phyloP scores from a whole-genome alignment of 2,329 filamentous ascomycete species.

The Alternaria sp. region DNA sequence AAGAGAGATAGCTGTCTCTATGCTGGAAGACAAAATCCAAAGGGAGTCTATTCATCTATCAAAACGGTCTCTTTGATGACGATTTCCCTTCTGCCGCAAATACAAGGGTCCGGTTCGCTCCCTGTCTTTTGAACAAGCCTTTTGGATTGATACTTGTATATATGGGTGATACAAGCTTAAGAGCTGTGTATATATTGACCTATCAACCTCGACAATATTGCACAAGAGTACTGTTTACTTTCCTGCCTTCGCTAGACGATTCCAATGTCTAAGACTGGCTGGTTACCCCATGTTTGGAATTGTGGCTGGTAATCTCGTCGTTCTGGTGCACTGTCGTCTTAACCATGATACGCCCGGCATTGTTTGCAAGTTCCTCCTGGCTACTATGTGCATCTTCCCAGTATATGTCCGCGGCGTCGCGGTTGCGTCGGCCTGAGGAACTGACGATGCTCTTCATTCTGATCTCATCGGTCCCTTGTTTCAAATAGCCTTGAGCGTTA shows the following conservation, averaged over 20 bases:
- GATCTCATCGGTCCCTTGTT: conserved; percentile 14
- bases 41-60: neutral
- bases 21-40: neutral
- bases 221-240: neutral
- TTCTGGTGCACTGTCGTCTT: conserved; percentile 47
- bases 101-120: neutral
- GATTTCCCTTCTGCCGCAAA: neutral
- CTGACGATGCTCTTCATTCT: conserved; percentile 17
- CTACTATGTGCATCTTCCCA: conserved; percentile 21
- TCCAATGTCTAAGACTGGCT: too few relatives aligned
- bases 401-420: neutral
- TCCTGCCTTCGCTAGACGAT: too few relatives aligned
- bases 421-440: conserved; percentile 2
- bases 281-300: too few relatives aligned
- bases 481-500: conserved; percentile 18
- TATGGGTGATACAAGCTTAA: neutral
- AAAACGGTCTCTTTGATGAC: neutral
- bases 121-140: neutral
- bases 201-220: neutral
- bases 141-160: neutral
- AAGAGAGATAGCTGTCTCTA: neutral
- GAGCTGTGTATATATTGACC: neutral
- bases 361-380: conserved; percentile 24
- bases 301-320: conserved; percentile 55
- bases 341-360: conserved; percentile 11